Evolutionary conservation across 768 basidiomycete genomes (phyloP).

Genomic region (Tricholoma saponaceum): DNA sequence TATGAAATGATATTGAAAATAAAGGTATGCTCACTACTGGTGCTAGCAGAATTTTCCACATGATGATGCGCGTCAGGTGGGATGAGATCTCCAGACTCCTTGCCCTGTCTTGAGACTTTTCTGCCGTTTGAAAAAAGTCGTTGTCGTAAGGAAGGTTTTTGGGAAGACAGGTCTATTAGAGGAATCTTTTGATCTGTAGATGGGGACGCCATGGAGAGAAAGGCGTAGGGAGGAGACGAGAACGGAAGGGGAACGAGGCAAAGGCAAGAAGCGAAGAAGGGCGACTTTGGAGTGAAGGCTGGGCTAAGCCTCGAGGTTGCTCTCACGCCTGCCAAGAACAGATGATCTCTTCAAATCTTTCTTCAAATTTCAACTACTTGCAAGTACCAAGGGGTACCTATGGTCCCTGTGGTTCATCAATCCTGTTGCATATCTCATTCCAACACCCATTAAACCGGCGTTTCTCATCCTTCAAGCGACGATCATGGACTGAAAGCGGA

Average conservation of each 20-base stretch:
- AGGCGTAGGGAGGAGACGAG: background rate
- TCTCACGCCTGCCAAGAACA: background rate
- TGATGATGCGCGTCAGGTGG: constrained; percentile 11
- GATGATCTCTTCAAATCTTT: background rate
- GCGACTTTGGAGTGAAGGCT: no score
- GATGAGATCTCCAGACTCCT: constrained; percentile 8
- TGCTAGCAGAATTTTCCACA: constrained; percentile 21
- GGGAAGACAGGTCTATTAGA: constrained; percentile 6
- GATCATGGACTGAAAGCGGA: no score
- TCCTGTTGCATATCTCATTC: no score
- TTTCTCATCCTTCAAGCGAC: background rate
- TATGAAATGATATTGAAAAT: background rate
- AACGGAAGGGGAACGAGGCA: constrained; percentile 8
- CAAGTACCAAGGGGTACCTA: no score
- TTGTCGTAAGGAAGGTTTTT: constrained; percentile 27
- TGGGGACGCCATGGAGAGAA: constrained; percentile 4
- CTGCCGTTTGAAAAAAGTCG: constrained; percentile 27
- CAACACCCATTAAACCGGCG: no score
- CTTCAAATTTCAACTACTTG: no score
- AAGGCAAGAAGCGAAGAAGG: constrained; percentile 8
- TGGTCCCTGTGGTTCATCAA: no score
- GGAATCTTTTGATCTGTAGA: constrained; percentile 10
- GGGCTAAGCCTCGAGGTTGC: background rate
- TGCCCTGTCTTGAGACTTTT: constrained; percentile 19
- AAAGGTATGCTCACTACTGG: constrained; percentile 18